Percentiles rank a stretch among this genome's conserved stretches.
Conservation (phyloP, 768 basidiomycete species). For the Mycena galericulata region DNA sequence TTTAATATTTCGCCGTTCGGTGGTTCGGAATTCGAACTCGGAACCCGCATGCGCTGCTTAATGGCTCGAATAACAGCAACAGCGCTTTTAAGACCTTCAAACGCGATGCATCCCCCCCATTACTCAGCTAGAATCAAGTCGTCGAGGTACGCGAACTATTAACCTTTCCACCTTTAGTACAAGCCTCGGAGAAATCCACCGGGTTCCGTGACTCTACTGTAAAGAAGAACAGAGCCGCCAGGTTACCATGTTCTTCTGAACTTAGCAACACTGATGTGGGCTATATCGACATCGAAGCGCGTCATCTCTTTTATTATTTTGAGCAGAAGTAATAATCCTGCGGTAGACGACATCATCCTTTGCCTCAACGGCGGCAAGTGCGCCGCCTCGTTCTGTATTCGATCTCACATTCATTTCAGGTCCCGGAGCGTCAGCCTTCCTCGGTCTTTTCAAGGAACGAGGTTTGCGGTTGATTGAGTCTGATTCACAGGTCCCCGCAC, state of each 20-base stretch:
- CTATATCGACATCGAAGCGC: conserved; percentile 60
- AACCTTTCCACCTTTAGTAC: not conserved
- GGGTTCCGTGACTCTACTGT: conserved; percentile 22
- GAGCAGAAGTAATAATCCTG: conserved; percentile 57
- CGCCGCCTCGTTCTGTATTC: not conserved
- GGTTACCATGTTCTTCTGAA: not conserved
- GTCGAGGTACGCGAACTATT: not conserved
- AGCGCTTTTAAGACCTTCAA: conserved; percentile 4
- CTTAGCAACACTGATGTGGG: conserved; percentile 54
- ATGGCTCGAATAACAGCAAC: not conserved
- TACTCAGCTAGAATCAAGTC: conserved; percentile 20
- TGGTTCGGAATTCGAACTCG: no score
- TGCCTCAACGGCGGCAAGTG: conserved; percentile 57
- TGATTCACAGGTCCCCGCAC: conserved; percentile 56
- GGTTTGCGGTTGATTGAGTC: conserved; percentile 41
- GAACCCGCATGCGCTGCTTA: not conserved
- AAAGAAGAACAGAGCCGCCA: not conserved
- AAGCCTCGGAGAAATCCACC: not conserved
- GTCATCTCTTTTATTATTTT: conserved; percentile 68
- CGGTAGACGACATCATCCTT: conserved; percentile 53
- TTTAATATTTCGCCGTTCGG: no score
- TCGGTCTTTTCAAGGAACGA: conserved; percentile 67
- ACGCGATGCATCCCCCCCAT: conserved; percentile 17
- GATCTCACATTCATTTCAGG: conserved; percentile 31
- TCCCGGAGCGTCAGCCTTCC: conserved; percentile 40